phyloP scores from a whole-genome alignment of 805 yeast genomes.

The Lachancea quebecensis region DNA sequence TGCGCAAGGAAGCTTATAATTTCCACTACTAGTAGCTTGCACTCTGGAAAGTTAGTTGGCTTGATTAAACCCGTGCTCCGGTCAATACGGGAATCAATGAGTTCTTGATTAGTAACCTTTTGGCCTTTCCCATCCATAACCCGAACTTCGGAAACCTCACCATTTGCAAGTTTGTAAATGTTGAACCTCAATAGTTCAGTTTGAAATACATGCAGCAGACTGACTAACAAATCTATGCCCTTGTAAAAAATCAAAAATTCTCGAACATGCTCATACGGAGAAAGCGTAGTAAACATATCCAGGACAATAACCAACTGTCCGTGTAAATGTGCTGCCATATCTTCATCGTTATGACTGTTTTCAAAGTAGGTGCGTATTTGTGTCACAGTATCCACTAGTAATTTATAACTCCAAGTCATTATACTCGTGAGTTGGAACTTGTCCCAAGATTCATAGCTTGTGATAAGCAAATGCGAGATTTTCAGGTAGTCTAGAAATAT shows the following conservation, averaged over 20 bases:
- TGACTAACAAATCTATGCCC: slow-evolving; percentile 32
- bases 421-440: slow-evolving; percentile 34
- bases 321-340: slow-evolving; percentile 23
- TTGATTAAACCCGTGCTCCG: slow-evolving; percentile 14
- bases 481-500: slow-evolving; percentile 17
- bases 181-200: slow-evolving; percentile 29
- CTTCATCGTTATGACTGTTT: slow-evolving; percentile 9
- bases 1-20: slow-evolving; percentile 52
- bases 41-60: slow-evolving; percentile 48
- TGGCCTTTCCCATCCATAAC: slow-evolving; percentile 19
- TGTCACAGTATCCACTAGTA: slow-evolving; percentile 21
- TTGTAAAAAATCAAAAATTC: slow-evolving; percentile 33
- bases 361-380: slow-evolving; percentile 25
- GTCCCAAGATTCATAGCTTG: slow-evolving; percentile 35
- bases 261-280: slow-evolving; percentile 32
- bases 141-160: slow-evolving; percentile 17
- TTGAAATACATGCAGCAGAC: slow-evolving; percentile 30
- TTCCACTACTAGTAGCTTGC: slow-evolving; percentile 62
- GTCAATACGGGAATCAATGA: slow-evolving; percentile 22
- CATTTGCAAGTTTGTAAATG: slow-evolving; percentile 22
- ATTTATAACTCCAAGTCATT: slow-evolving; percentile 34
- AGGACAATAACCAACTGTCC: slow-evolving; percentile 23
- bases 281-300: slow-evolving; percentile 31
- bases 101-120: slow-evolving; percentile 28
- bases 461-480: slow-evolving; percentile 29